Evolutionary conservation across 345 rosid genomes (phyloP).

Genomic region (Combretum micranthum): DNA sequence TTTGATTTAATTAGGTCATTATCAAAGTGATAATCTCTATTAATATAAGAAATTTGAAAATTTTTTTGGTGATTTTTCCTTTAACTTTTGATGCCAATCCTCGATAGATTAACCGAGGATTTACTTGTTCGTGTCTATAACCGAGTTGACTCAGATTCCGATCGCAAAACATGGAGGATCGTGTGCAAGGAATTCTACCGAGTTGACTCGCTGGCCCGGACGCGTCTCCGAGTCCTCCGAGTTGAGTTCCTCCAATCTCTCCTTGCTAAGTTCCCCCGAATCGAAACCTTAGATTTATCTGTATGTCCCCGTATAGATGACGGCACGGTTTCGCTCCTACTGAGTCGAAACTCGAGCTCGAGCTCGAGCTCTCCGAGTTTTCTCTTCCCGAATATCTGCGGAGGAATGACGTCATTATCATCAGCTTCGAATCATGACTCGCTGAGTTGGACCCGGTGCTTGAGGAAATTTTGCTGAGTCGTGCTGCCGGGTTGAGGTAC

Average conservation of each 20-base stretch:
- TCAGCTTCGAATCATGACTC: slow-evolving; percentile 1
- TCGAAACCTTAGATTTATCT: slow-evolving; percentile 68
- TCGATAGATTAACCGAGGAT: slow-evolving; percentile 63
- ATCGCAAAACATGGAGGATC: slow-evolving; percentile 66
- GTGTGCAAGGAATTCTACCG: slow-evolving; percentile 64
- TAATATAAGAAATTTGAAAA: neutral
- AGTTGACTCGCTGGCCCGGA: slow-evolving; percentile 53
- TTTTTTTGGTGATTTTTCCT: neutral
- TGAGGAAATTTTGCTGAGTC: slow-evolving; percentile 50
- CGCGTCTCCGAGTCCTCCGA: slow-evolving; percentile 53
- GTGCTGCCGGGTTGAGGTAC: slow-evolving; percentile 54
- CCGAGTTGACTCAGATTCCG: slow-evolving; percentile 28
- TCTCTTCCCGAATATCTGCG: neutral
- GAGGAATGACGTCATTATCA: neutral
- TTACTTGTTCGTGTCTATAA: slow-evolving; percentile 48
- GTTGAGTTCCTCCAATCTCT: slow-evolving; percentile 52
- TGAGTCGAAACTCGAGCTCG: slow-evolving; percentile 9
- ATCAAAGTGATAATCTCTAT: too few relatives aligned
- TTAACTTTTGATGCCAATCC: slow-evolving; percentile 15
- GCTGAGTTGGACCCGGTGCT: slow-evolving; percentile 25
- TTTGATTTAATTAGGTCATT: neutral
- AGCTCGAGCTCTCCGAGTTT: neutral
- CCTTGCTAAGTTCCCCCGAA: slow-evolving; percentile 35
- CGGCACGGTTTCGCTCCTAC: slow-evolving; percentile 34
- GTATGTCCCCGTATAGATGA: slow-evolving; percentile 72